A percentile compares a stretch with the other conserved stretches of the same genome.
Conservation (phyloP, 164 flowering plant species). For the Echeveria elegans region DNA sequence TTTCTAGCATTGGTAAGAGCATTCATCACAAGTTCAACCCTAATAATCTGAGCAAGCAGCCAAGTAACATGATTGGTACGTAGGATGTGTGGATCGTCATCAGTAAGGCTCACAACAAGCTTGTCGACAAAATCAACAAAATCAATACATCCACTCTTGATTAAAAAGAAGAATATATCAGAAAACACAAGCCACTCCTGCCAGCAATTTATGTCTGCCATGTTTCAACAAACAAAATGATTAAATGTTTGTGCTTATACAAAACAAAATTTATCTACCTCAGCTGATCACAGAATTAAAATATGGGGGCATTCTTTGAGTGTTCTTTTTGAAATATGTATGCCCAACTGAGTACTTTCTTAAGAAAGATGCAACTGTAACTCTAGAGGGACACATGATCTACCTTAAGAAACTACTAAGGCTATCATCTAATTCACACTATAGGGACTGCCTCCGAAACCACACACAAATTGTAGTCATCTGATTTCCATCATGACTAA, state of each 20-base stretch:
- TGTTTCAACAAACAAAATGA: conserved; percentile 5
- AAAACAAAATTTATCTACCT: not conserved
- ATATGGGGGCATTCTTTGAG: not conserved
- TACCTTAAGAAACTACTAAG: not conserved
- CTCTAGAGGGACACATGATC: not conserved
- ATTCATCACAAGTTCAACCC: conserved; percentile 82
- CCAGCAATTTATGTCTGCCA: conserved; percentile 85
- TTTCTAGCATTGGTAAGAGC: conserved; percentile 85
- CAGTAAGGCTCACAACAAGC: conserved; percentile 57
- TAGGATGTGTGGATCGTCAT: conserved; percentile 58
- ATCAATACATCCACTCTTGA: conserved; percentile 94
- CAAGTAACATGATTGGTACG: conserved; percentile 93
- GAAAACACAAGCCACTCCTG: conserved; percentile 94
- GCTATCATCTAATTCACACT: too few relatives aligned
- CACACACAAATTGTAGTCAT: too few relatives aligned
- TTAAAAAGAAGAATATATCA: conserved; percentile 77
- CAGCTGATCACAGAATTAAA: not conserved
- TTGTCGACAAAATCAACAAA: conserved; percentile 96
- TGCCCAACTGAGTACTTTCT: not conserved
- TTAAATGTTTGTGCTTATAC: not conserved
- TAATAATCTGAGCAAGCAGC: conserved; percentile 84
- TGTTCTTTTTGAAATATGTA: not conserved
- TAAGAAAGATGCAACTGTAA: not conserved
- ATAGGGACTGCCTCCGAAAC: too few relatives aligned
- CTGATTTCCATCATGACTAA: too few relatives aligned